Conservation (phyloP, 2,329 filamentous ascomycete species). For the Chrysosporium queenslandicum region DNA sequence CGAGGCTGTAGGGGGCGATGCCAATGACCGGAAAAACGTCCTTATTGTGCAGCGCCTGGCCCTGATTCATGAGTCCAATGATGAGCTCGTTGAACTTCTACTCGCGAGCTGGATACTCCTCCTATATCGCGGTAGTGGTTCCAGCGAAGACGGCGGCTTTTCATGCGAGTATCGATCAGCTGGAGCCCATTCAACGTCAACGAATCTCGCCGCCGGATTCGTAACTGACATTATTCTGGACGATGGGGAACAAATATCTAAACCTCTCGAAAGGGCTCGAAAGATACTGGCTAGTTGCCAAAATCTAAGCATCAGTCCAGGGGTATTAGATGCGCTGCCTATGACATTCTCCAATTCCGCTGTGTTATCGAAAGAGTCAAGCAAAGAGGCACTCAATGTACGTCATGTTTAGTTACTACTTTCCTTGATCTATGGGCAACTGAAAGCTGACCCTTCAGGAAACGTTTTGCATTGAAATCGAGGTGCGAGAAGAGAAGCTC, state of each 20-base stretch:
- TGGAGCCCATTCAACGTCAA: neutral
- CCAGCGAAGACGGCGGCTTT: slow-evolving; percentile 13
- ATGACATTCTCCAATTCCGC: neutral
- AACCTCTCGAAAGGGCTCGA: slow-evolving; percentile 5
- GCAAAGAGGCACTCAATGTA: neutral
- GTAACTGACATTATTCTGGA: slow-evolving; percentile 9
- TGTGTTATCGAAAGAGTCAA: neutral
- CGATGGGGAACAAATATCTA: slow-evolving; percentile 6
- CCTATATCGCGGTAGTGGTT: slow-evolving; percentile 14
- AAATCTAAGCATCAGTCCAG: neutral
- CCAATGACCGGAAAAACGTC: neutral
- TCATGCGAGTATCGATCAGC: slow-evolving; percentile 1
- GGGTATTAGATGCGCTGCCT: neutral
- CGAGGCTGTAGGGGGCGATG: neutral
- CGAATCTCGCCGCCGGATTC: neutral
- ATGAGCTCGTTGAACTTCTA: slow-evolving; percentile 10
- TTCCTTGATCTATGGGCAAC: neutral
- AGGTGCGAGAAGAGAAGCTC: neutral
- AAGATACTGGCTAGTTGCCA: neutral
- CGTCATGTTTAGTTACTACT: neutral
- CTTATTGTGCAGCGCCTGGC: neutral
- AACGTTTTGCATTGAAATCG: neutral
- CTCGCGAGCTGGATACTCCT: slow-evolving; percentile 15
- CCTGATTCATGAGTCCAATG: neutral
- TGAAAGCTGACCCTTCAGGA: slow-evolving; percentile 1